Base-by-base conservation (phyloP, 2,329 filamentous ascomycete species). In the Scleromitrula shiraiana region DNA sequence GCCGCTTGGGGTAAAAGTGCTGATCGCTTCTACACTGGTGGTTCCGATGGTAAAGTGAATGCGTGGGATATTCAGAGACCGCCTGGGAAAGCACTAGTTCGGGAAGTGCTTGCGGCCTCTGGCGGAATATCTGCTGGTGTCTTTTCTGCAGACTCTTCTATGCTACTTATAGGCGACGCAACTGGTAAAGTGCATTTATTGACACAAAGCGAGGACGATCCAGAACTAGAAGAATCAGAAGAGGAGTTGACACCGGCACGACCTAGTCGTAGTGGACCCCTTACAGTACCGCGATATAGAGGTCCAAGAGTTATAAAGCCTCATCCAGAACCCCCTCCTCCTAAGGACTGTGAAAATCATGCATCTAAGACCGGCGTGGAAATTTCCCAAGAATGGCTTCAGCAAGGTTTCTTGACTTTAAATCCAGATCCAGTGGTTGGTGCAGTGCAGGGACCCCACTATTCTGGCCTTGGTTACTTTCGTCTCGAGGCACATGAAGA, bases 1-100 rank as follows among this genome's bases (percentile, higher is more conserved):
- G 74, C 73, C 0, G 73, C 77, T 4, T 83, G 79, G 80, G 79
- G 77, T 1, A 70, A 67, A 14, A 75, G 72, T 0, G 61, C 68
- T 0, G 75, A 80, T 46, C 70, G 78, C 0, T 71, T 83, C 36
- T 83, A 83, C 54, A 82, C 78, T 0, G 80, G 79, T 1, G 77
- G 76, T 0, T 82, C 79, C 1, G 80, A 83, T 51, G 80, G 80
- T 1, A 68, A 75, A 0, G 69, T 83, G 14, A 82, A 78, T 51
- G 76, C 78, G 2, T 83, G 80, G 80, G 77, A 82, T 52, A 64
- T 83, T 7, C 72, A 75, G 8, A 54, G 53, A 35, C 67, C 68
- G 37, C 58, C 41, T 42, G 64, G 54, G 23, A 60, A 66, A 44
- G 74, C 69, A 0, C 69, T 76, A 37, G 67, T 82, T 5, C 70